These are phyloP conservation scores for Aegilops umbellulata DNA, from an alignment of 176 grass and related monocot genomes.

Conservation along the genomic window DNA sequence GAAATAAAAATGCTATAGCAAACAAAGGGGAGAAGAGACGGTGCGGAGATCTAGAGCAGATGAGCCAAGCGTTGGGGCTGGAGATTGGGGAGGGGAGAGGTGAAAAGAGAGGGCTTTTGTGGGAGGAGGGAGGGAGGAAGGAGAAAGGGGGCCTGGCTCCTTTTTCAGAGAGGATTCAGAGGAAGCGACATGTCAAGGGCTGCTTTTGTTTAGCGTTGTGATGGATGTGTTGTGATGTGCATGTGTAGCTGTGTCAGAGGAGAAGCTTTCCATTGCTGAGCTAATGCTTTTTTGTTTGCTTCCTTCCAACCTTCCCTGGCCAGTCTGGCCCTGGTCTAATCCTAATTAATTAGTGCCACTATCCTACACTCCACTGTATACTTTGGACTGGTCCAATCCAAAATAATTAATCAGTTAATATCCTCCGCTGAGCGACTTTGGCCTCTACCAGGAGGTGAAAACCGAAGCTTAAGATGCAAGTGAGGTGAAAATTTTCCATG, in stretches of 20 bases:
- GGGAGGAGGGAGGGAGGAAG: too few species aligned
- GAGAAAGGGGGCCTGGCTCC: background rate
- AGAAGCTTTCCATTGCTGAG: constrained; percentile 26
- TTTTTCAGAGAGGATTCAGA: constrained; percentile 16
- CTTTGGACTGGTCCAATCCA: background rate
- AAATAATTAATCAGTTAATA: background rate
- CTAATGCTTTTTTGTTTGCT: background rate
- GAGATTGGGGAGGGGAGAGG: background rate
- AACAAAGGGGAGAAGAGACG: background rate
- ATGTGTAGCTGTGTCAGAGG: constrained; percentile 33
- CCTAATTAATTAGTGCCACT: background rate
- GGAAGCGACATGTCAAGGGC: constrained; percentile 34
- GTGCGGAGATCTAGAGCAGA: constrained; percentile 29
- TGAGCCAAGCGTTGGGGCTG: constrained; percentile 14
- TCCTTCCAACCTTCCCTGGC: background rate
- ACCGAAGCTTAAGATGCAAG: background rate
- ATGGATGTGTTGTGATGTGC: background rate
- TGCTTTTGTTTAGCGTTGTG: constrained; percentile 7
- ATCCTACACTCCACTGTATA: background rate
- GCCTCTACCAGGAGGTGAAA: background rate
- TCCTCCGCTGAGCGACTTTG: background rate
- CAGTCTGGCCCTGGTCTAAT: background rate
- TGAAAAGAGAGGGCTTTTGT: background rate
- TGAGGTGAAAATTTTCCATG: background rate
- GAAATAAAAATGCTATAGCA: background rate